Evolutionary conservation across 164 flowering plant genomes (phyloP).

Genomic region (Warburgia ugandensis): DNA sequence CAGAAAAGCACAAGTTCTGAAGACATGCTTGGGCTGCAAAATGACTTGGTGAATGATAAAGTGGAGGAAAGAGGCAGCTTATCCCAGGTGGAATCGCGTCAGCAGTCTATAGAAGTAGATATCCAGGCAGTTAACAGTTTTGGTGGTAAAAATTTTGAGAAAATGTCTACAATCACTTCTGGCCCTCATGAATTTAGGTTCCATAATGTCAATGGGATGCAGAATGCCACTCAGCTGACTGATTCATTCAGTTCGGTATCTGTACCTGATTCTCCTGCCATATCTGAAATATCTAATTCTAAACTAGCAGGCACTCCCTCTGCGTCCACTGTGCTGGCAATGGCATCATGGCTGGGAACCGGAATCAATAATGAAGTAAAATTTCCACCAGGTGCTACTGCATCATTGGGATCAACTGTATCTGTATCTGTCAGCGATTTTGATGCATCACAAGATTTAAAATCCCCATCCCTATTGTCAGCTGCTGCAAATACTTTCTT

Average conservation of each 20-base stretch:
- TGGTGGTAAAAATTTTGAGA: constrained; percentile 45
- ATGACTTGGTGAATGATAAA: constrained; percentile 21
- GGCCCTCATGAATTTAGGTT: constrained; percentile 28
- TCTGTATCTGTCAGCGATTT: constrained; percentile 43
- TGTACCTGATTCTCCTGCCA: constrained; percentile 54
- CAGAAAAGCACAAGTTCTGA: constrained; percentile 84
- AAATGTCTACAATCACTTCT: constrained; percentile 37
- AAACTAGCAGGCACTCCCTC: constrained; percentile 37
- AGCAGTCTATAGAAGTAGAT: constrained; percentile 23
- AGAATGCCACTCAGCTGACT: constrained; percentile 22
- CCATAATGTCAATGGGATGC: constrained; percentile 23
- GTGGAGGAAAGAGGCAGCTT: constrained; percentile 17
- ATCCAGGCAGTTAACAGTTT: constrained; percentile 19
- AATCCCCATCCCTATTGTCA: constrained; percentile 47
- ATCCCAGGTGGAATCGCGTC: constrained; percentile 25
- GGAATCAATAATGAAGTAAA: constrained; percentile 40
- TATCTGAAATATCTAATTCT: constrained; percentile 66
- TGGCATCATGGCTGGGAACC: constrained; percentile 74
- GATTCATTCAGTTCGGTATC: constrained; percentile 70
- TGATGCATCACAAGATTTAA: constrained; percentile 50
- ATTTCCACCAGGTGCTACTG: constrained; percentile 33
- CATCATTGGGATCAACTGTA: constrained; percentile 56
- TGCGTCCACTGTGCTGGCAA: constrained; percentile 58
- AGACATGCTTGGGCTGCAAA: constrained; percentile 29
- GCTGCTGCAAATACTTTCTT: constrained; percentile 41